These are phyloP conservation scores for Boletus semigastroideus DNA, from an alignment of 1,284 basidiomycete genomes.

Conservation along the genomic window DNA sequence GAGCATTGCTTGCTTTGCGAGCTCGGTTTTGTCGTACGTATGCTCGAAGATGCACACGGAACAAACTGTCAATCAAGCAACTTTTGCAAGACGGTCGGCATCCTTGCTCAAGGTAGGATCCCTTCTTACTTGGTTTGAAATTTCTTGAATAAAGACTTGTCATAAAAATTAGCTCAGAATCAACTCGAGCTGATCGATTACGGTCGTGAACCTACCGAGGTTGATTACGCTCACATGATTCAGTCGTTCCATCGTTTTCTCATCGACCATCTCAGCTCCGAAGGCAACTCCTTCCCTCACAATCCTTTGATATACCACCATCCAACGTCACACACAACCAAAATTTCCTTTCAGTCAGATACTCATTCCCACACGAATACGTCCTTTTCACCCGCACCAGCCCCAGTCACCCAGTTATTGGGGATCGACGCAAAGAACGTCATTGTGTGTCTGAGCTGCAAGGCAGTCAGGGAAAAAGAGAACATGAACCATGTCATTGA, in stretches of 20 bases:
- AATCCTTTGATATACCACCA: constrained; percentile 55
- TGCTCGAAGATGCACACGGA: constrained; percentile 94
- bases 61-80: constrained; percentile 97
- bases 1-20: constrained; percentile 96
- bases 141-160: background rate
- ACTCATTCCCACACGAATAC: constrained; percentile 7
- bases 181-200: constrained; percentile 91
- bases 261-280: constrained; percentile 74
- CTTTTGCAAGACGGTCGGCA: constrained; percentile 91
- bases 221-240: constrained; percentile 86
- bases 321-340: constrained; percentile 20
- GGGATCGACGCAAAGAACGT: constrained; percentile 76
- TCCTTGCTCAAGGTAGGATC: constrained; percentile 69
- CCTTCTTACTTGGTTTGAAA: background rate
- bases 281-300: constrained; percentile 63
- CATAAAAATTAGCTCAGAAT: constrained; percentile 52
- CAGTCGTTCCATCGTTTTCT: constrained; percentile 96
- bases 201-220: constrained; percentile 68
- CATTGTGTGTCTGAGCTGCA: constrained; percentile 77
- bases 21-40: constrained; percentile 91
- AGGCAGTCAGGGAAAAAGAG: constrained; percentile 68
- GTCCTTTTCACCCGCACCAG: constrained; percentile 42
- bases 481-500: constrained; percentile 84
- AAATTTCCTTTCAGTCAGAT: constrained; percentile 14
- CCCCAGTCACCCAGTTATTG: constrained; percentile 79